Evolutionary conservation across 768 basidiomycete genomes (phyloP).

Genomic region (Rhodotorula diobovata): DNA sequence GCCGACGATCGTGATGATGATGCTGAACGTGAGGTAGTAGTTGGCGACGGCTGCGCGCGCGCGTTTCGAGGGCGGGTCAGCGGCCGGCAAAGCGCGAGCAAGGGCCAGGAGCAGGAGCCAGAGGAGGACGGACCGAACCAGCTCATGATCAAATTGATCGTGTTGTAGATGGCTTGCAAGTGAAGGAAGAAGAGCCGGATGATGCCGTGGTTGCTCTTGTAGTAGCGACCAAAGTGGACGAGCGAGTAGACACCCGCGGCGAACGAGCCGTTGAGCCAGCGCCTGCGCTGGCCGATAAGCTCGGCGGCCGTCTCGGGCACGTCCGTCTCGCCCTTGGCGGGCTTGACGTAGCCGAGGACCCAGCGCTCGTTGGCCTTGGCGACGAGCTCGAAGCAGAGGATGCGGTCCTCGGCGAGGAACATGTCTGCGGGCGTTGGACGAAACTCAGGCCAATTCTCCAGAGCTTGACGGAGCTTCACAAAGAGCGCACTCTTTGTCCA

Average conservation of each 20-base stretch:
- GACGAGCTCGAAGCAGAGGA: slow-evolving; percentile 92
- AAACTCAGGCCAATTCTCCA: neutral
- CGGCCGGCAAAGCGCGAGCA: no score
- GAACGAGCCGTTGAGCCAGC: slow-evolving; percentile 95
- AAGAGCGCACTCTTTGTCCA: slow-evolving; percentile 37
- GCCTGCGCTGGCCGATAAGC: slow-evolving; percentile 87
- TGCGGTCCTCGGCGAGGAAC: slow-evolving; percentile 82
- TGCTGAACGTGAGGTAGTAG: slow-evolving; percentile 40
- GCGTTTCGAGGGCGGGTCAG: neutral
- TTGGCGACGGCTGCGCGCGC: slow-evolving; percentile 38
- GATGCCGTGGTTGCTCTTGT: slow-evolving; percentile 76
- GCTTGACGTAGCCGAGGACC: slow-evolving; percentile 89
- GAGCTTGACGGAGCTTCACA: no score
- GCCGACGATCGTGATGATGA: slow-evolving; percentile 37
- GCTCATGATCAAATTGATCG: slow-evolving; percentile 76
- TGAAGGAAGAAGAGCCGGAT: slow-evolving; percentile 97
- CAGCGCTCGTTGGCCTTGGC: slow-evolving; percentile 74
- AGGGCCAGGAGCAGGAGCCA: neutral
- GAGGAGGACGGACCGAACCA: slow-evolving; percentile 61
- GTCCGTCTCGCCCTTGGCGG: slow-evolving; percentile 61
- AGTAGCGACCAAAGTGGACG: slow-evolving; percentile 63
- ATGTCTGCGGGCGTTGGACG: slow-evolving; percentile 30
- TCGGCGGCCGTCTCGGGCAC: slow-evolving; percentile 71
- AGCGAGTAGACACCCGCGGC: slow-evolving; percentile 64
- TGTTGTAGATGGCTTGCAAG: slow-evolving; percentile 81